Base-by-base conservation (phyloP, 495 filamentous ascomycete genomes). In the Penicillium ochrochloron region DNA sequence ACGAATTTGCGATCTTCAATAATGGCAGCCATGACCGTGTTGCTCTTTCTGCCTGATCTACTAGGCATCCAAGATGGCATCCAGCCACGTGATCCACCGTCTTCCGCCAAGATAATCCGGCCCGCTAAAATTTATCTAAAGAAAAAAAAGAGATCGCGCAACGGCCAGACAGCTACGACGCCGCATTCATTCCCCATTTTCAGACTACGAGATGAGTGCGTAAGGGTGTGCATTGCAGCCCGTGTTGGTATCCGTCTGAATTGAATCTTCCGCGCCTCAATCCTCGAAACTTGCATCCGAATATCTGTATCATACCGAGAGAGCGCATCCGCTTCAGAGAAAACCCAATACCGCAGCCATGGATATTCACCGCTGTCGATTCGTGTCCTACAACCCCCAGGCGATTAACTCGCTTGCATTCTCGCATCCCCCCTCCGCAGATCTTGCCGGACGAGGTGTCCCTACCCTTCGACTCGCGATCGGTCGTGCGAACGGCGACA, bases 281-380 rank as follows among this genome's bases (percentile, higher is more conserved):
- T 55, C 59, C 33, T 56, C 51, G 57, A 48, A 10, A 61, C 54
- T 66, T 58, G 35, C 63, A 59, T 60, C 50, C 21, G 35, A 31
- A 39, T 54, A 19, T 64, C 56, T 54, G 31, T 63, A 51, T 58
- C 59, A 39, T 33, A 41, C 44, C 61, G 33, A 59, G 63, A 63
- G 57, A 65, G 52, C 64, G 62, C 54, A 58, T 66, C 29, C 66
- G 62, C 64, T 70, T 67, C 62, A 48, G 46, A 60, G 56, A 44
- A 66, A 55, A 57, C 65, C 59, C 56, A 44, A 51, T 53, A 33
- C 62, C 42, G 21, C 60, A 67, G 75, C 58, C 63, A 97, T 99
- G 92, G 95, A 98, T 80, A 89, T 98, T 70, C 96, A 99, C 80
- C 91, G 95, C 72, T 96, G 93, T 69, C 92, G 95, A 69, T 99